phyloP scores from a whole-genome alignment of 176 grass and related monocot species.

The Pharus latifolius region DNA sequence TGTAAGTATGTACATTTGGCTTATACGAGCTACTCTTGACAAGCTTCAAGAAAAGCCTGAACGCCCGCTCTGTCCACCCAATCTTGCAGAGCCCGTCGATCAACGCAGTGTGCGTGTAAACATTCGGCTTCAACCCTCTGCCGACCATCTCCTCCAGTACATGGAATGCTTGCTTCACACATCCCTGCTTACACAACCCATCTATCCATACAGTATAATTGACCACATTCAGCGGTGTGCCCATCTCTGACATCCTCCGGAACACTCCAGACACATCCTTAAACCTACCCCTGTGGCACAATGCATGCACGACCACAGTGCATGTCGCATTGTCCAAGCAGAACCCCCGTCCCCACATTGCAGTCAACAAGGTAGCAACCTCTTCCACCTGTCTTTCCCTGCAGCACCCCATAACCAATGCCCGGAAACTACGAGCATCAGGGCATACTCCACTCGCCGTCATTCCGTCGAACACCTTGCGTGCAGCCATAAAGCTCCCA shows the following conservation, averaged over 20 bases:
- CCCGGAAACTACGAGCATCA: conserved; percentile 48
- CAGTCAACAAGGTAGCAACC: conserved; percentile 23
- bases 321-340: conserved; percentile 54
- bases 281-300: conserved; percentile 51
- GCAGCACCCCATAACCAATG: conserved; percentile 48
- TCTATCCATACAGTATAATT: conserved; percentile 68
- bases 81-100: conserved; percentile 88
- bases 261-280: conserved; percentile 42
- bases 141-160: conserved; percentile 83
- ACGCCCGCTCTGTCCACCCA: conserved; percentile 79
- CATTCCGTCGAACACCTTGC: conserved; percentile 74
- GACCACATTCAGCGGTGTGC: conserved; percentile 54
- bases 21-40: conserved; percentile 67
- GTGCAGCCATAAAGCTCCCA: conserved; percentile 58
- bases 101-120: conserved; percentile 70
- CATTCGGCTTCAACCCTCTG: conserved; percentile 66
- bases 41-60: conserved; percentile 85
- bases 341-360: conserved; percentile 39
- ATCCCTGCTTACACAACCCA: conserved; percentile 55
- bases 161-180: conserved; percentile 73
- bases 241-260: conserved; percentile 38
- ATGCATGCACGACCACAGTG: conserved; percentile 36
- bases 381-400: conserved; percentile 26
- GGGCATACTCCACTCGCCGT: conserved; percentile 21
- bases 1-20: conserved; percentile 78